Conservation (phyloP, 352 stramenopile genomes). For the Phytophthora crassamura region DNA sequence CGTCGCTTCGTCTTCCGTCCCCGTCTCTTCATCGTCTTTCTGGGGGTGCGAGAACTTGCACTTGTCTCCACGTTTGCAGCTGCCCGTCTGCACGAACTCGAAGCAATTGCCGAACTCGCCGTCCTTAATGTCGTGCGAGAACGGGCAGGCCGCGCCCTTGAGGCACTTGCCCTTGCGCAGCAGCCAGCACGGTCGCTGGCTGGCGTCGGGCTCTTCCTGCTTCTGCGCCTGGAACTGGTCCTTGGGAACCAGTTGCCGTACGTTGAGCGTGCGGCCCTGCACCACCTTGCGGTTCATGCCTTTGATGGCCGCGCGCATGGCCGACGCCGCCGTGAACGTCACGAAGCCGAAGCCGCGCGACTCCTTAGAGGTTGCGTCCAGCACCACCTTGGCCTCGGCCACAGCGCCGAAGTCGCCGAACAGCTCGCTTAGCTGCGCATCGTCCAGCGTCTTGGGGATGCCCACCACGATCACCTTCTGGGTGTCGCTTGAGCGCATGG, state of each 20-base stretch:
- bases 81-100: slow-evolving; percentile 76
- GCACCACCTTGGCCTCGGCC: slow-evolving; percentile 77
- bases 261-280: slow-evolving; percentile 75
- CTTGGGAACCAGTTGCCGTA: slow-evolving; percentile 77
- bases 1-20: slow-evolving; percentile 11
- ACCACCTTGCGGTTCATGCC: slow-evolving; percentile 80
- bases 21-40: slow-evolving; percentile 10
- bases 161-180: slow-evolving; percentile 83
- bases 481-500: slow-evolving; percentile 78
- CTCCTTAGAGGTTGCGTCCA: slow-evolving; percentile 60
- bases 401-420: slow-evolving; percentile 79
- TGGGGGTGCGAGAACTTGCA: slow-evolving; percentile 75
- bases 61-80: slow-evolving; percentile 71
- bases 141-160: slow-evolving; percentile 72
- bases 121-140: slow-evolving; percentile 78
- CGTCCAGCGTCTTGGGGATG: slow-evolving; percentile 78
- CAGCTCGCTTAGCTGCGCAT: slow-evolving; percentile 69
- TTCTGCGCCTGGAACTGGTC: slow-evolving; percentile 68
- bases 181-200: slow-evolving; percentile 69
- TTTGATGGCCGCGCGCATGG: slow-evolving; percentile 78
- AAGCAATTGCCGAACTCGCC: slow-evolving; percentile 84
- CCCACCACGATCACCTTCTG: slow-evolving; percentile 89
- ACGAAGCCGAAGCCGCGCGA: slow-evolving; percentile 87
- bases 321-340: slow-evolving; percentile 73
- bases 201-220: slow-evolving; percentile 43